Conservation (phyloP, 176 grass and related monocot species). For the Olyra latifolia region DNA sequence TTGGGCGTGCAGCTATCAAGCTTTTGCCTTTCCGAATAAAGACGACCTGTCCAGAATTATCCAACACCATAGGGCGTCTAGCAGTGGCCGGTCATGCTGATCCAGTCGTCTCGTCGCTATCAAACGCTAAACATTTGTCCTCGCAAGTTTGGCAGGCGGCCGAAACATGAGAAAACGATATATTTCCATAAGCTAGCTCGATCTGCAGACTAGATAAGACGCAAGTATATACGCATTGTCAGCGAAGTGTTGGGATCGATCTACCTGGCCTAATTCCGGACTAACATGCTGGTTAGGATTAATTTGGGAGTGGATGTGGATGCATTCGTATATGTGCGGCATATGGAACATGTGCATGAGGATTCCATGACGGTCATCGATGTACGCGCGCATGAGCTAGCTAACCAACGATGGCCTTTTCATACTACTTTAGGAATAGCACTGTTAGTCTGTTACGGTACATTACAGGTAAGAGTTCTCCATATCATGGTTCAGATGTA, state of each 20-base stretch:
- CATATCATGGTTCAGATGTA: no score
- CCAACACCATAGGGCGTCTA: neutral
- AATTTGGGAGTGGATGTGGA: neutral
- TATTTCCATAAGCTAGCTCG: neutral
- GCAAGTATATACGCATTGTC: neutral
- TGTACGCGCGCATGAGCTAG: neutral
- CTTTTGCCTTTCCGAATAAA: constrained; percentile 17
- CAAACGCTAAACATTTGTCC: neutral
- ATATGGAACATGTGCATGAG: neutral
- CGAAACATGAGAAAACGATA: neutral
- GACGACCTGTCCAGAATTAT: neutral
- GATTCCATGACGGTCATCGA: neutral
- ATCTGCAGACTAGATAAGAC: neutral
- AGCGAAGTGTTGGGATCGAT: neutral
- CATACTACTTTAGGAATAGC: neutral
- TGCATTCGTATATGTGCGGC: neutral
- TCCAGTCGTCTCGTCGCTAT: neutral
- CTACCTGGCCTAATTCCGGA: neutral
- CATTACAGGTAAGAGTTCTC: no score
- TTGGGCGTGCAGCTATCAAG: neutral
- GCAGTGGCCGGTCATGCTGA: neutral
- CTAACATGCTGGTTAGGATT: neutral
- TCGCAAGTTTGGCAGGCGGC: neutral
- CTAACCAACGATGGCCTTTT: neutral
- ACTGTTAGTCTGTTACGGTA: no score